Base-by-base conservation (phyloP, 116 monocot species). In the Trichopus zeylanicus region DNA sequence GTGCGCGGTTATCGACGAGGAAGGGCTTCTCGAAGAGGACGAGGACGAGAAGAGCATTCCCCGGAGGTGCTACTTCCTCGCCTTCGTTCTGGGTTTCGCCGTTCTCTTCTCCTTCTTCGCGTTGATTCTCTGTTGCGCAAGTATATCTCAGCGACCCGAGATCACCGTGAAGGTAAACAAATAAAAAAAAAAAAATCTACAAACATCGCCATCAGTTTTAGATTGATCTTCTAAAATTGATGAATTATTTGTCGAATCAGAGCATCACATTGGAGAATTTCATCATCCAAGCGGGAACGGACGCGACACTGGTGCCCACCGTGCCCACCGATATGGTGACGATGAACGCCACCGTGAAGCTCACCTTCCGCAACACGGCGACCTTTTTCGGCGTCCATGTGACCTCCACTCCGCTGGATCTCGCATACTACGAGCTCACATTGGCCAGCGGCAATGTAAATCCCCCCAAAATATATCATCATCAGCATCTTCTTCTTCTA, bases 311-410 rank as follows among this genome's bases (percentile, higher is more conserved):
- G 18, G 86, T 87, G 34, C 81, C 81, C 7, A 87, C 82, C 1
- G 86, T 87, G 34, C 81, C 81, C 7, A 87, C 82, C 1, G 82
- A 82, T 65, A 87, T 87, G 86, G 78, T 59, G 19, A 65, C 78
- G 20, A 16, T 81, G 42, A 87, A 87, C 78, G 78, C 82, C 29
- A 81, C 86, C 23, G 68, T 86, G 12, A 81, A 59, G 66, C 53
- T 86, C 65, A 63, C 78, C 1, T 81, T 81, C 72, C 78, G 69
- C 46, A 86, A 86, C 69, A 81, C 75, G 8, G 86, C 66, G 27
- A 72, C 71, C 34, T 86, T 81, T 74, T 86, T 86, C 57, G 86
- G 86, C 26, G 60, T 86, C 48, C 86, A 86, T 32, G 86, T 86
- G 6, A 34, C 57, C 16, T 63, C 86, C 7, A 54, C 78, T 15